A percentile compares a stretch with the other conserved stretches of the same genome.
Conservation (phyloP, 306 rosid genomes). For the Prinsepia uniflora region DNA sequence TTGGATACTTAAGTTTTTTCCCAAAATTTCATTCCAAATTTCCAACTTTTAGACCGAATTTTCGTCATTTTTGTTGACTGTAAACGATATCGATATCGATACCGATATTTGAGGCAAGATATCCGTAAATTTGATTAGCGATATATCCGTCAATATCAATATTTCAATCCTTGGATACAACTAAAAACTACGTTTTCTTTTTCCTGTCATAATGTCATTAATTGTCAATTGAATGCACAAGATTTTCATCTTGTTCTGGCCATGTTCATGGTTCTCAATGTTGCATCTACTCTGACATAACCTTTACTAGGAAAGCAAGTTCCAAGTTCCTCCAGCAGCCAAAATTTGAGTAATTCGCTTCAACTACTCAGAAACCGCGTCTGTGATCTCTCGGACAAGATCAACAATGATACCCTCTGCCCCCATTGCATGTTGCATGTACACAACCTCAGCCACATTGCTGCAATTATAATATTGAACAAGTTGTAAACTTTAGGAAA, state of each 20-base stretch:
- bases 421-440: constrained; percentile 41
- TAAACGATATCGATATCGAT: too few relatives aligned
- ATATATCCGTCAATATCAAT: too few relatives aligned
- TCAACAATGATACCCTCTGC: constrained; percentile 47
- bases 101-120: too few relatives aligned
- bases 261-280: neutral
- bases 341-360: neutral
- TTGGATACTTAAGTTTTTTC: too few relatives aligned
- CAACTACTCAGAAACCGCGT: constrained; percentile 25
- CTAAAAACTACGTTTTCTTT: neutral
- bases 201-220: neutral
- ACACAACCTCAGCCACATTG: constrained; percentile 32
- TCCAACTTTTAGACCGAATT: too few relatives aligned
- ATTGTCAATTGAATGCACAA: neutral
- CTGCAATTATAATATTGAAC: constrained; percentile 18
- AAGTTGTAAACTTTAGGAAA: too few relatives aligned
- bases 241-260: neutral
- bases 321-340: neutral
- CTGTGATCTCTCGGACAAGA: constrained; percentile 39
- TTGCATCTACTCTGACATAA: neutral
- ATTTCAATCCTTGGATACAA: too few relatives aligned
- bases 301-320: neutral
- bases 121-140: too few relatives aligned
- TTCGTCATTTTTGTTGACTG: too few relatives aligned
- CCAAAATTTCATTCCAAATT: too few relatives aligned